Conservation (phyloP, 257 asterid genomes). For the Nemophila menziesii region DNA sequence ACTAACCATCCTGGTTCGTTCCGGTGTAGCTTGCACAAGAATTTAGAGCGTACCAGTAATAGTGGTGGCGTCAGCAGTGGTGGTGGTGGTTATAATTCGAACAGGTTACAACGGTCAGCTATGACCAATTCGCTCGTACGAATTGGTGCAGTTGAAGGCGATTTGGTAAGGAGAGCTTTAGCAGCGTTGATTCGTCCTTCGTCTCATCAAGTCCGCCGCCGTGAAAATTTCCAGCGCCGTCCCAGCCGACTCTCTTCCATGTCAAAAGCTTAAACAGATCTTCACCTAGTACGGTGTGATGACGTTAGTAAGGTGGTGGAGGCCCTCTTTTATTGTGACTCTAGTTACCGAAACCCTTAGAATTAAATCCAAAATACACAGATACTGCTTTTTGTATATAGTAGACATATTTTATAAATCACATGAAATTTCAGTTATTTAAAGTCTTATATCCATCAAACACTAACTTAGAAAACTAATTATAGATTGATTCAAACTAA, state of each 20-base stretch:
- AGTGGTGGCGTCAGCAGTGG: constrained; percentile 5
- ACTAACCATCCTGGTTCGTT: constrained; percentile 59
- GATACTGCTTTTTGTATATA: constrained; percentile 5
- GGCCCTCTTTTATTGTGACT: constrained; percentile 3
- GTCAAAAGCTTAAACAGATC: constrained; percentile 11
- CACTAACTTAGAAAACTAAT: neutral
- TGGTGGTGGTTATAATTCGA: constrained; percentile 26
- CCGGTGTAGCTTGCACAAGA: constrained; percentile 43
- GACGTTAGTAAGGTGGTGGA: neutral
- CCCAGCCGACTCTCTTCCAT: constrained; percentile 42
- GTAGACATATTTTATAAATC: neutral
- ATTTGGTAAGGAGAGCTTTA: constrained; percentile 37
- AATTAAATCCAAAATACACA: constrained; percentile 1
- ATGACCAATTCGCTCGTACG: constrained; percentile 44
- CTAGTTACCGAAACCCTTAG: constrained; percentile 5
- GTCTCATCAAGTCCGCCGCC: constrained; percentile 47
- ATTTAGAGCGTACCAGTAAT: neutral
- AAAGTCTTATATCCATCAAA: neutral
- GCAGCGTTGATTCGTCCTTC: constrained; percentile 49
- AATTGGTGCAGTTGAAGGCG: constrained; percentile 42
- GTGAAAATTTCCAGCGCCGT: constrained; percentile 29
- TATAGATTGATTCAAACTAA: too few relatives aligned
- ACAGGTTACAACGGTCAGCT: constrained; percentile 31
- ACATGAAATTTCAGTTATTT: neutral
- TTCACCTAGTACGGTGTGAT: too few relatives aligned